phyloP scores from a whole-genome alignment of 805 yeast species.

The Lipomyces japonicus region DNA sequence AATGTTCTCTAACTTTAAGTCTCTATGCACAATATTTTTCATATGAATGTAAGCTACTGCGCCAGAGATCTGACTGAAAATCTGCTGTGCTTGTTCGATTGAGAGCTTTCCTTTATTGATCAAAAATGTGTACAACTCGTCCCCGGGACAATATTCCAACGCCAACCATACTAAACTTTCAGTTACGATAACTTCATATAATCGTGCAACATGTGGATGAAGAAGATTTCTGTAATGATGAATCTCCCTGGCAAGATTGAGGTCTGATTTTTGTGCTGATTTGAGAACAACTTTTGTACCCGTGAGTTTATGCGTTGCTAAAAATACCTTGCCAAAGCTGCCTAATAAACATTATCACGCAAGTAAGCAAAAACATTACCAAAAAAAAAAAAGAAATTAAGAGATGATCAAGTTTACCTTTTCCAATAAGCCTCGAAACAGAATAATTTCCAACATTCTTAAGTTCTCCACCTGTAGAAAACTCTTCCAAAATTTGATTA shows the following conservation, averaged over 20 bases:
- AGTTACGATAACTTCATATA: conserved; percentile 81
- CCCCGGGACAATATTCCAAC: conserved; percentile 82
- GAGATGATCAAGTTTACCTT: conserved; percentile 47
- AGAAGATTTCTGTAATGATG: conserved; percentile 80
- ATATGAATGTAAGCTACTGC: conserved; percentile 73
- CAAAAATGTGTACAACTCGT: conserved; percentile 40
- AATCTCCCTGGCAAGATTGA: conserved; percentile 84
- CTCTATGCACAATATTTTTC: conserved; percentile 77
- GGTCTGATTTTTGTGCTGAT: conserved; percentile 68
- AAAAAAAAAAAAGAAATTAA: no score
- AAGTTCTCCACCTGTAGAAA: conserved; percentile 45
- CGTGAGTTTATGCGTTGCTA: conserved; percentile 75
- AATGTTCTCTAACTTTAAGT: conserved; percentile 65
- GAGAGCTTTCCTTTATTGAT: conserved; percentile 34
- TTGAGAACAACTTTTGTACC: conserved; percentile 77
- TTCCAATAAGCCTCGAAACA: conserved; percentile 72
- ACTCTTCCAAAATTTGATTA: conserved; percentile 52
- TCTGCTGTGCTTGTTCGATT: conserved; percentile 42
- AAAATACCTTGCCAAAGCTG: conserved; percentile 82
- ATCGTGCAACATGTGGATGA: conserved; percentile 76
- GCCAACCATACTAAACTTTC: conserved; percentile 82
- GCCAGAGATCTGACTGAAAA: conserved; percentile 53
- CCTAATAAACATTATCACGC: no score
- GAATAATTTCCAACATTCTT: conserved; percentile 77
- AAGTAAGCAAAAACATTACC: not conserved